Conservation (phyloP, 352 stramenopile species). For the Globisporangium emineosum region DNA sequence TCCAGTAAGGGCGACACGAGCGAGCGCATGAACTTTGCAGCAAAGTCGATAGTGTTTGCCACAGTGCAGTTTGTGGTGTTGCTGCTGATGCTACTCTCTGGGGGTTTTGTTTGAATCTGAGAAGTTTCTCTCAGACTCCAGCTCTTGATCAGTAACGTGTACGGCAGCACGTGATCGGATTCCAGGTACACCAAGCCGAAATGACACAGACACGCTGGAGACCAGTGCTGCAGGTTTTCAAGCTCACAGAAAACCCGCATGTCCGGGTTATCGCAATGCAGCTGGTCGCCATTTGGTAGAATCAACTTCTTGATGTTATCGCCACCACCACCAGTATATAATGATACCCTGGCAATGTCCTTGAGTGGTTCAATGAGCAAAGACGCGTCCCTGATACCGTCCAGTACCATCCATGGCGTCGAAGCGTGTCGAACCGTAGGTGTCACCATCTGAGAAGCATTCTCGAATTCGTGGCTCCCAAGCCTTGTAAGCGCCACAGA, state of each 20-base stretch:
- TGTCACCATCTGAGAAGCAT: neutral
- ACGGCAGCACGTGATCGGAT: slow-evolving; percentile 42
- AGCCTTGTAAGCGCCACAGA: slow-evolving; percentile 12
- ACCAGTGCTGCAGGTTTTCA: slow-evolving; percentile 50
- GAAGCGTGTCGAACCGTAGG: neutral
- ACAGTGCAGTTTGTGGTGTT: neutral
- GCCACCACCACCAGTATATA: neutral
- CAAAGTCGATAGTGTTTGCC: slow-evolving; percentile 20
- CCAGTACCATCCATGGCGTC: slow-evolving; percentile 58
- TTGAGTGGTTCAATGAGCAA: slow-evolving; percentile 43
- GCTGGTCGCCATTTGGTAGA: slow-evolving; percentile 61
- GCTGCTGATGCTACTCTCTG: neutral
- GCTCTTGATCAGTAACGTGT: slow-evolving; percentile 67
- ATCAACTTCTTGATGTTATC: slow-evolving; percentile 19
- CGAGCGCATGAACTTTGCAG: slow-evolving; percentile 45
- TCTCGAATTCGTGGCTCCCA: neutral
- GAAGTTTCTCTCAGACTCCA: slow-evolving; percentile 35
- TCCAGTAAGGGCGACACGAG: slow-evolving; percentile 46
- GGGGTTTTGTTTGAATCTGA: slow-evolving; percentile 12
- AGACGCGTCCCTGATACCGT: slow-evolving; percentile 30
- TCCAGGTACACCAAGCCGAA: slow-evolving; percentile 64
- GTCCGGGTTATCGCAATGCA: slow-evolving; percentile 30
- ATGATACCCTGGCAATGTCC: slow-evolving; percentile 20
- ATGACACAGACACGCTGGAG: slow-evolving; percentile 38
- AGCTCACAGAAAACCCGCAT: slow-evolving; percentile 60